Conservation (phyloP, 768 basidiomycete genomes). For the Omphalotus guepiniiformis region DNA sequence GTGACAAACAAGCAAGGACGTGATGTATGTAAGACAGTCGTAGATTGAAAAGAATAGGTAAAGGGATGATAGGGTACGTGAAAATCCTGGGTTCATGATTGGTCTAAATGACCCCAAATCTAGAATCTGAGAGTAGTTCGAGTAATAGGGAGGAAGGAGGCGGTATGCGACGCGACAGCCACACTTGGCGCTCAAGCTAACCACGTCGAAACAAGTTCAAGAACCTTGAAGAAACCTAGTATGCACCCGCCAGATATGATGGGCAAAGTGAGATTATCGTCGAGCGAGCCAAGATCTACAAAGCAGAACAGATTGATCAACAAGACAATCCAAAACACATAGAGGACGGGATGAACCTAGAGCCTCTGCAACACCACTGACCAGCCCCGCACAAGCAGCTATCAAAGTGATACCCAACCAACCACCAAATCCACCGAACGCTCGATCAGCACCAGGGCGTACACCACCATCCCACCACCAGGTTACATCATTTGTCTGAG, state of each 20-base stretch:
- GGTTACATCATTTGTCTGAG: constrained; percentile 29
- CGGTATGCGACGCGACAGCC: no score
- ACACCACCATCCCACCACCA: constrained; percentile 59
- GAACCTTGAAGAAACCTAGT: constrained; percentile 37
- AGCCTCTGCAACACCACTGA: constrained; percentile 86
- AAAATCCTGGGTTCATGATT: no score
- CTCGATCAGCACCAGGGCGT: no score
- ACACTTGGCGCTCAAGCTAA: no score
- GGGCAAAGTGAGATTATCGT: constrained; percentile 89
- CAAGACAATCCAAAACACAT: not conserved
- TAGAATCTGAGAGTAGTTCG: no score
- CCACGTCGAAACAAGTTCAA: constrained; percentile 29
- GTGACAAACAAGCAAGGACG: no score
- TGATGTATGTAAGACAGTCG: no score
- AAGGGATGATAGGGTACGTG: no score
- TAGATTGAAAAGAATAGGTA: no score
- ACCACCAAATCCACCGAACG: constrained; percentile 27
- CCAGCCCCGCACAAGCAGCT: constrained; percentile 64
- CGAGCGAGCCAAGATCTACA: constrained; percentile 76
- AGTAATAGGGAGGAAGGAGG: no score
- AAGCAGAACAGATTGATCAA: constrained; percentile 4
- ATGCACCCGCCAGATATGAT: constrained; percentile 77
- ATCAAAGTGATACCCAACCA: constrained; percentile 50
- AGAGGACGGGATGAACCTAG: constrained; percentile 53
- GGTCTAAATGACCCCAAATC: no score